Evolutionary conservation across 2,329 filamentous ascomycete species (phyloP).

Genomic region (Epichloe sp.): DNA sequence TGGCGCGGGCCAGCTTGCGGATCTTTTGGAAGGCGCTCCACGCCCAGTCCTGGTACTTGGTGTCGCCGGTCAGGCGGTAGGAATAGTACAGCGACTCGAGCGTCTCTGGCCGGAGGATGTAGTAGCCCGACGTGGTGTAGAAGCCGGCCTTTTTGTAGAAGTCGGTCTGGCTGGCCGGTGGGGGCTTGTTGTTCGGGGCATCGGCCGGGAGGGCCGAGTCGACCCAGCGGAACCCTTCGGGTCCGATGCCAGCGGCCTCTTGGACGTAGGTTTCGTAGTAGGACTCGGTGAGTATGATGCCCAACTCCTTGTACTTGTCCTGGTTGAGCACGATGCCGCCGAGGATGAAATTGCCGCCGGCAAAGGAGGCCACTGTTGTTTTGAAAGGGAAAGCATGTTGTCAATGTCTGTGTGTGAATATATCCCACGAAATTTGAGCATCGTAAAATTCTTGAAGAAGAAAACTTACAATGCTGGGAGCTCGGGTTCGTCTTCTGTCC

Average conservation of each 20-base stretch:
- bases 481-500: conserved; percentile 29
- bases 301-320: conserved; percentile 58
- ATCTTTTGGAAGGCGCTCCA: conserved; percentile 67
- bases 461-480: conserved; percentile 36
- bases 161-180: conserved; percentile 30
- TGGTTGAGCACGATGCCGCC: conserved; percentile 57
- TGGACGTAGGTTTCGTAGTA: conserved; percentile 62
- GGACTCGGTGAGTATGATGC: conserved; percentile 54
- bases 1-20: conserved; percentile 46
- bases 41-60: conserved; percentile 70
- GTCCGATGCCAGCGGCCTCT: conserved; percentile 63
- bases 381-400: neutral
- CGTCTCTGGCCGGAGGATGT: conserved; percentile 67
- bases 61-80: conserved; percentile 63
- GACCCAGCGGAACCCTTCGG: conserved; percentile 56
- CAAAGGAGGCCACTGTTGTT: conserved; percentile 56
- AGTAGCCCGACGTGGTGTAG: conserved; percentile 48
- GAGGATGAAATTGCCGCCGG: conserved; percentile 75
- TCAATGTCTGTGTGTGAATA: conserved; percentile 25
- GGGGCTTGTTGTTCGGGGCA: conserved; percentile 25
- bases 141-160: conserved; percentile 61
- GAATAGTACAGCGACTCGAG: conserved; percentile 81
- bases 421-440: neutral
- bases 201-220: conserved; percentile 24
- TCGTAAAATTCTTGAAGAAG: too few species aligned